Evolutionary conservation across 192 early-diverging fungal genomes (phyloP).

Genomic region (Coemansia sp.): DNA sequence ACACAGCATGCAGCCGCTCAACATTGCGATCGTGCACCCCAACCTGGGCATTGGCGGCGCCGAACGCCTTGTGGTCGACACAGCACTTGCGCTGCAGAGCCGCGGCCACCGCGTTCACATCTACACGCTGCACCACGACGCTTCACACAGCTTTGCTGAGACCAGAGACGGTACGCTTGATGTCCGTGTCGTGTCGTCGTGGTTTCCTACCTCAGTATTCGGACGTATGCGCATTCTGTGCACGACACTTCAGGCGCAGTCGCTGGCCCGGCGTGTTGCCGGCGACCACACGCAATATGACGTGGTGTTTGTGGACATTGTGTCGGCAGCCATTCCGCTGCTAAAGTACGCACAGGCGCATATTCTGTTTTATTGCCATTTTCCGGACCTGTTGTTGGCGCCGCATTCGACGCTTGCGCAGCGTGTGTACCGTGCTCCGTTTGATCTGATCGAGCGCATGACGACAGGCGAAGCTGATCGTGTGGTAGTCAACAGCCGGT

Average conservation of each 20-base stretch:
- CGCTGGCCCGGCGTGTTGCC: slow-evolving; percentile 61
- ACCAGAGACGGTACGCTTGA: slow-evolving; percentile 82
- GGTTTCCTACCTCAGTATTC: slow-evolving; percentile 65
- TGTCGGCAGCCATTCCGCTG: slow-evolving; percentile 82
- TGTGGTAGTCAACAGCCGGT: slow-evolving; percentile 91
- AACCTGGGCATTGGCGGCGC: slow-evolving; percentile 96
- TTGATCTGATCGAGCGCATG: slow-evolving; percentile 82
- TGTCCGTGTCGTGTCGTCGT: slow-evolving; percentile 71
- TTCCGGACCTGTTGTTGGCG: slow-evolving; percentile 86
- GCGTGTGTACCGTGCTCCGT: slow-evolving; percentile 71
- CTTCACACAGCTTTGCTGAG: slow-evolving; percentile 86
- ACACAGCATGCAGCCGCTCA: slow-evolving; percentile 35
- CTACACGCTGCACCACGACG: slow-evolving; percentile 91
- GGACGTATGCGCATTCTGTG: slow-evolving; percentile 79
- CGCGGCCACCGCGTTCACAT: slow-evolving; percentile 77
- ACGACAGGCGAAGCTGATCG: slow-evolving; percentile 87
- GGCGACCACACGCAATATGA: slow-evolving; percentile 60
- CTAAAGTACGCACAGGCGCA: slow-evolving; percentile 65
- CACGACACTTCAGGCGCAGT: slow-evolving; percentile 75
- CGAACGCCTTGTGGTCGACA: slow-evolving; percentile 92
- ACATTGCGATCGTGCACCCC: slow-evolving; percentile 86
- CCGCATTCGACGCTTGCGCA: slow-evolving; percentile 61
- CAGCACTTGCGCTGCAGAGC: slow-evolving; percentile 75
- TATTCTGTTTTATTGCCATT: slow-evolving; percentile 96
- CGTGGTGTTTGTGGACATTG: slow-evolving; percentile 83